Evolutionary conservation across 805 yeast genomes (phyloP).

Genomic region (Ogataea sp.): DNA sequence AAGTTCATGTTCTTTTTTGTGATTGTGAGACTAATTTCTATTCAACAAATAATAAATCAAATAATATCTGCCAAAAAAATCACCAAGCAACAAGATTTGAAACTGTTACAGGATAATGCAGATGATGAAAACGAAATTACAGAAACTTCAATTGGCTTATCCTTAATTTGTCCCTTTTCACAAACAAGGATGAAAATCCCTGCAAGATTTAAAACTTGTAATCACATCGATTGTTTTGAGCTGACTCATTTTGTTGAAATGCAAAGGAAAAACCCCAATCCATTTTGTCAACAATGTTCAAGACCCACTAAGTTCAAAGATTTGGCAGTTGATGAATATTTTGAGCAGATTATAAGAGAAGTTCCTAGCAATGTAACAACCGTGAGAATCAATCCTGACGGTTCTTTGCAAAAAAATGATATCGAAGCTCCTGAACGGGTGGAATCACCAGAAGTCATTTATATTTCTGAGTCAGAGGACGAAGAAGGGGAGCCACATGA

Average conservation of each 20-base stretch:
- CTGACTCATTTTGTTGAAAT: slow-evolving; percentile 63
- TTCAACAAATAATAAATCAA: slow-evolving; percentile 32
- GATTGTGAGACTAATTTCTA: slow-evolving; percentile 42
- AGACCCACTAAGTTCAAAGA: slow-evolving; percentile 41
- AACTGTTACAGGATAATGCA: slow-evolving; percentile 17
- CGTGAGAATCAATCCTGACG: slow-evolving; percentile 63
- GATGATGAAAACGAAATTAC: slow-evolving; percentile 63
- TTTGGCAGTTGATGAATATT: slow-evolving; percentile 68
- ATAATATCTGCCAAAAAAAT: no score
- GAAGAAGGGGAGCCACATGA: slow-evolving; percentile 13
- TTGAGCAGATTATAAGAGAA: slow-evolving; percentile 47
- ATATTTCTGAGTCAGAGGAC: slow-evolving; percentile 9
- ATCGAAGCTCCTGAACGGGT: slow-evolving; percentile 3
- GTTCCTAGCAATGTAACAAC: slow-evolving; percentile 52
- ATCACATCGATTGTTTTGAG: slow-evolving; percentile 86
- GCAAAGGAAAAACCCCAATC: slow-evolving; percentile 73
- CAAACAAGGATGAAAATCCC: slow-evolving; percentile 66
- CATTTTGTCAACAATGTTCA: slow-evolving; percentile 86
- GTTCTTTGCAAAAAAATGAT: slow-evolving; percentile 29
- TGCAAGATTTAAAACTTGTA: slow-evolving; percentile 59
- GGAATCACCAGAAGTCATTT: slow-evolving; percentile 3
- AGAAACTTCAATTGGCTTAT: slow-evolving; percentile 55
- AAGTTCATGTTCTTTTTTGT: slow-evolving; percentile 48
- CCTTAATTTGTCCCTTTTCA: slow-evolving; percentile 75
- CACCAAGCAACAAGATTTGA: no score